Evolutionary conservation across 78 protist genomes (phyloP).

Genomic region (Dictyostelium intermedium): DNA sequence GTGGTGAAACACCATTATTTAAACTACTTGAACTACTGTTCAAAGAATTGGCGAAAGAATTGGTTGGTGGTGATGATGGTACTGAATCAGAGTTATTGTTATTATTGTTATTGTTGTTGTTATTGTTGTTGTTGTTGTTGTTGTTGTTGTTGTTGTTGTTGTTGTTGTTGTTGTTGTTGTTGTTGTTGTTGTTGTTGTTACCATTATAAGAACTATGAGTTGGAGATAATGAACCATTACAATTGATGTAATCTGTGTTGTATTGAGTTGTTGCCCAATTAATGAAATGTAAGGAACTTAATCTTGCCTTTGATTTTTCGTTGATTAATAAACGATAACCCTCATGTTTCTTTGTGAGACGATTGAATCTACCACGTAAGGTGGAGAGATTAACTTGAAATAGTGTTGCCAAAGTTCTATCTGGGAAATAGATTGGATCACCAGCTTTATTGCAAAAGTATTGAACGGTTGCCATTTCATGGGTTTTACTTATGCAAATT

Average conservation of each 20-base stretch:
- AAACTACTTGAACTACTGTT: not conserved
- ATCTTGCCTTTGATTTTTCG: conserved; percentile 66
- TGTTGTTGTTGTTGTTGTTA: not conserved
- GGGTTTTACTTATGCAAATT: not conserved
- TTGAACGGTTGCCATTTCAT: conserved; percentile 31
- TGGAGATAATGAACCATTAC: not conserved
- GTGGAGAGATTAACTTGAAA: conserved; percentile 65
- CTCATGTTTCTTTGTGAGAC: conserved; percentile 45
- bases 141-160: not conserved
- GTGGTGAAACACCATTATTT: conserved; percentile 26
- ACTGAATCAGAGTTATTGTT: not conserved
- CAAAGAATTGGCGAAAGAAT: not conserved
- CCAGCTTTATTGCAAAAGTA: conserved; percentile 45
- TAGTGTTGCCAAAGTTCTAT: conserved; percentile 63
- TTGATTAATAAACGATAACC: conserved; percentile 55
- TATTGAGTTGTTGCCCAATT: conserved; percentile 58
- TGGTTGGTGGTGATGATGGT: not conserved
- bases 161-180: not conserved
- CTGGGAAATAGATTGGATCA: conserved; percentile 71
- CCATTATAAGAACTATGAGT: not conserved
- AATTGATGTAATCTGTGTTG: not conserved
- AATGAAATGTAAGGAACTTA: conserved; percentile 31
- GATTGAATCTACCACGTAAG: conserved; percentile 65
- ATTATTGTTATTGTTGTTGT: not conserved
- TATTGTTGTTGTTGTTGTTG: not conserved